Evolutionary conservation across 805 yeast species (phyloP).

Genomic region (Torulaspora quercuum): DNA sequence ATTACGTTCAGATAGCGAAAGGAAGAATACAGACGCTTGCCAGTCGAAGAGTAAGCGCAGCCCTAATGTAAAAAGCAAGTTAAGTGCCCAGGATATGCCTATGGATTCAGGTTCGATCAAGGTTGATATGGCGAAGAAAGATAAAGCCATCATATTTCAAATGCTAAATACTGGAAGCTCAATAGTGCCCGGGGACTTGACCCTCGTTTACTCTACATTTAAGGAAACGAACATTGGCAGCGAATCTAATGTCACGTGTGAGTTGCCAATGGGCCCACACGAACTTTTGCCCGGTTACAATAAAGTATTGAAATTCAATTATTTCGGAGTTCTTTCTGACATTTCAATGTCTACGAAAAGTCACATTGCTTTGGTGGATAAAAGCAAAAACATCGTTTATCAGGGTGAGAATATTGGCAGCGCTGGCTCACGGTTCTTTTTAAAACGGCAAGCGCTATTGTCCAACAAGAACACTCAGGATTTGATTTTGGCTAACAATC

Average conservation of each 20-base stretch:
- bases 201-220: constrained; percentile 12
- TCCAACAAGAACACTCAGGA: neutral
- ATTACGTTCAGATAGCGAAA: neutral
- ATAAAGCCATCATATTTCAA: constrained; percentile 20
- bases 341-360: constrained; percentile 14
- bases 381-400: constrained; percentile 13
- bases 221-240: constrained; percentile 8
- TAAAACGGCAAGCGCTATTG: neutral
- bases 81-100: too few species aligned
- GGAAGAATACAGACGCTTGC: neutral
- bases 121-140: constrained; percentile 19
- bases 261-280: constrained; percentile 26
- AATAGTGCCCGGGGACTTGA: constrained; percentile 18
- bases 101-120: constrained; percentile 1
- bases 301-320: constrained; percentile 19
- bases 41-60: too few species aligned
- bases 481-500: constrained; percentile 1
- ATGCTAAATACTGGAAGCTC: constrained; percentile 13
- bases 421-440: constrained; percentile 5
- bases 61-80: too few species aligned
- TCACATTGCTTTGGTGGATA: constrained; percentile 17
- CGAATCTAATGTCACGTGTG: constrained; percentile 10
- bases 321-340: constrained; percentile 16
- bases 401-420: constrained; percentile 7
- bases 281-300: constrained; percentile 19